Evolutionary conservation across 257 asterid species (phyloP), one percentile per base, ranked within the genome.

Genomic region (Solanum ahanhuiri): DNA sequence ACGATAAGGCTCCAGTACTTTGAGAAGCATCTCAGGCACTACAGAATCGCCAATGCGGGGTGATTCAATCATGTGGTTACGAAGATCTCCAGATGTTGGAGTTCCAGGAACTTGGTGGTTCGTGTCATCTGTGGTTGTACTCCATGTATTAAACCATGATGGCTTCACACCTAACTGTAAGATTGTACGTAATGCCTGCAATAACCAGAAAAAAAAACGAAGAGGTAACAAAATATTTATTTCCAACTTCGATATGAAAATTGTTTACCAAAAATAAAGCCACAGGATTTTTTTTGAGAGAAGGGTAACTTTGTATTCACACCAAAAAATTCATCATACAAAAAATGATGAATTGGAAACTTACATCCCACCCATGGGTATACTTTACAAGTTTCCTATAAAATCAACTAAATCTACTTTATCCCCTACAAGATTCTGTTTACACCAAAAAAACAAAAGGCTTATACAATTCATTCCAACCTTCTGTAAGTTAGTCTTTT

Each of bases 11-110:
- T 97, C 98, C 92, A 97, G 89, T 84, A 97, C 99, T 92, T 97
- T 97, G 76, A 97, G 98, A 86, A 97, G 98, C 99, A 97, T 97
- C 95, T 97, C 99, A 20, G 98, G 98, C 83, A 97, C 98, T 72
- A 93, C 99, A 86, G 95, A 89, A 88, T 97, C 99, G 72, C 98
- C 98, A 83, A 93, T 90, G 89, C 90, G 89, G 86, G 96, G 98
- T 87, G 96, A 92, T 87, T 92, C 93, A 69, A 94, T 90, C 98
- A 97, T 95, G 91, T 94, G 95, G 83, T 95, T 90, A 64, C 99
- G 98, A 87, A 97, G 98, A 93, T 97, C 99, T 83, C 97, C 95
- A 86, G 94, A 86, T 72, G 98, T 90, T 77, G 98, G 95, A 86
- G 96, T 92, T 88, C 93, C 92, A 41, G 96, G 91, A 91, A 87